phyloP scores from a whole-genome alignment of 306 rosid species.

The Glycyrrhiza uralensis region DNA sequence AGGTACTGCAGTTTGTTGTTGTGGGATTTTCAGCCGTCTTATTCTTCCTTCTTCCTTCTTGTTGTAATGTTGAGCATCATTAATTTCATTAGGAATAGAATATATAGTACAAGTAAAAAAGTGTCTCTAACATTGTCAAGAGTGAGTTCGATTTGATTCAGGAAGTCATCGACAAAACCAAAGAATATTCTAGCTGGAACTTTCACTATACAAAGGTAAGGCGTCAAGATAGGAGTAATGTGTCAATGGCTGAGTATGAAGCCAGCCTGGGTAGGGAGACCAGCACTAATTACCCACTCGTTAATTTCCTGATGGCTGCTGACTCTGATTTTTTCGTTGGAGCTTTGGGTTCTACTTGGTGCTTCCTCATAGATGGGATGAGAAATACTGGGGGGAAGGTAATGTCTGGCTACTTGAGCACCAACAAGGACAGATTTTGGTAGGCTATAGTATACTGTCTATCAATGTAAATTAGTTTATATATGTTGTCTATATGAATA shows the following conservation, averaged over 20 bases:
- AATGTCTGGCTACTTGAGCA: slow-evolving; percentile 79
- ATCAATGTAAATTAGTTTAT: background rate
- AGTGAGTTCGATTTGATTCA: slow-evolving; percentile 26
- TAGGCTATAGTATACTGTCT: background rate
- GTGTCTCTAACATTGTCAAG: no score
- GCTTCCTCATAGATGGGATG: slow-evolving; percentile 80
- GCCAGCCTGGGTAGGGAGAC: slow-evolving; percentile 64
- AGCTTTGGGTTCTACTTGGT: slow-evolving; percentile 86
- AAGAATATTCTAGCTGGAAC: slow-evolving; percentile 52
- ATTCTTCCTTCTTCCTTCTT: background rate
- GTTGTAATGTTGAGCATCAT: no score
- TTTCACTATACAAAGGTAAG: slow-evolving; percentile 64
- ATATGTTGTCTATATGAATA: slow-evolving; percentile 7
- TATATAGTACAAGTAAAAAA: no score
- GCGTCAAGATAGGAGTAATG: slow-evolving; percentile 55
- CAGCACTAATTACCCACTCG: slow-evolving; percentile 70
- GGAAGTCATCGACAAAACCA: slow-evolving; percentile 70
- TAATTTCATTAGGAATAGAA: no score
- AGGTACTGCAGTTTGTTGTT: slow-evolving; percentile 43
- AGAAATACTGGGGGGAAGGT: slow-evolving; percentile 81
- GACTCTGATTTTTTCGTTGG: slow-evolving; percentile 77
- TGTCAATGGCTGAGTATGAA: slow-evolving; percentile 72
- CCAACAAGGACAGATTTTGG: slow-evolving; percentile 80
- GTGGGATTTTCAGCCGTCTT: background rate
- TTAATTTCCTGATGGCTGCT: slow-evolving; percentile 69